Evolutionary conservation across 2,329 filamentous ascomycete species (phyloP), one percentile per base, ranked within the genome.

Genomic region (Ophiostoma populinum): DNA sequence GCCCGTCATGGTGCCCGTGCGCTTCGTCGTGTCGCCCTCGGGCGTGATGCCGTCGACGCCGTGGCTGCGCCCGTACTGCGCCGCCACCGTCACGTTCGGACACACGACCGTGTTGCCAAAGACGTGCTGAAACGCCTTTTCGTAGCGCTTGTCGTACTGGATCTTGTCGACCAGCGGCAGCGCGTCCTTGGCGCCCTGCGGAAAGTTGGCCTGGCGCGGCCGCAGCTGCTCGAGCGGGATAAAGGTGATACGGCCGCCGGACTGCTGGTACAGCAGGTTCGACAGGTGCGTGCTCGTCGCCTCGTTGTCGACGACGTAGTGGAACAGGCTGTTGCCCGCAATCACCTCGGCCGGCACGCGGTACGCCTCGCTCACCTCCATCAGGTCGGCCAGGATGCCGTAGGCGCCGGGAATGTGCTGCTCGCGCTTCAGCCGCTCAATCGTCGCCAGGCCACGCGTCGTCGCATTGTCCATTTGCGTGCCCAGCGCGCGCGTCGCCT

Each of bases 81-180:
- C 73, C 32, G 86, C 90, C 39, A 93, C 72, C 32, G 80, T 72
- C 42, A 98, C 61, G 45, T 83, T 92, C 3, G 87, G 86, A 46
- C 90, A 95, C 37, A 98, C 79, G 35, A 98, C 83, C 0, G 83
- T 90, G 55, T 83, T 92, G 31, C 86, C 90, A 56, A 98, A 98
- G 1, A 98, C 83, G 51, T 94, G 86, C 50, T 81, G 75, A 53
- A 98, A 90, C 0, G 90, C 90, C 47, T 73, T 78, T 39, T 92
- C 82, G 46, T 77, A 94, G 41, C 61, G 64, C 2, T 65, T 50
- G 34, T 94, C 79, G 49, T 77, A 98, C 32, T 72, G 68, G 40
- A 95, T 69, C 55, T 92, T 93, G 49, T 75, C 78, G 38, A 94
- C 64, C 46, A 98, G 70, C 1, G 85, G 82, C 24, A 93, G 73